phyloP scores from a whole-genome alignment of 805 yeast genomes.

The Priceomyces carsonii region DNA sequence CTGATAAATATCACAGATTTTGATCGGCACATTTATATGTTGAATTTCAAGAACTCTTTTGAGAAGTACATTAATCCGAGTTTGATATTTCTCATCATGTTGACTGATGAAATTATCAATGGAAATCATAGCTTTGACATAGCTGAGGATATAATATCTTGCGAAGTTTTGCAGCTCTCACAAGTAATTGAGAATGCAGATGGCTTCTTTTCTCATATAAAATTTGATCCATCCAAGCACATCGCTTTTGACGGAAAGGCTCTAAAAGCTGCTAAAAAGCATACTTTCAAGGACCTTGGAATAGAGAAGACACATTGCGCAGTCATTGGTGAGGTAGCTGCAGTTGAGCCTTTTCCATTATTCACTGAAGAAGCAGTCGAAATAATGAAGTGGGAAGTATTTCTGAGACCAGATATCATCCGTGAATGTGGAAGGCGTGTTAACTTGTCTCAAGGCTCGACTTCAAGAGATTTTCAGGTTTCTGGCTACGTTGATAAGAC shows the following conservation, averaged over 20 bases:
- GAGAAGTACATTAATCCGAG: no score
- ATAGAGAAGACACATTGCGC: conserved; percentile 30
- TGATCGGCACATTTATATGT: no score
- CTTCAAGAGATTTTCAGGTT: conserved; percentile 26
- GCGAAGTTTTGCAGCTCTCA: neutral
- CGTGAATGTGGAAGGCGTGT: conserved; percentile 22
- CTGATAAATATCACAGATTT: no score
- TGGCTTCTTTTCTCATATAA: conserved; percentile 9
- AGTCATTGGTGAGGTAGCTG: conserved; percentile 33
- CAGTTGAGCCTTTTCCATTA: conserved; percentile 25
- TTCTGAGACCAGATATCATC: conserved; percentile 15
- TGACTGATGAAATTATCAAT: neutral
- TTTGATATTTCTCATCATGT: no score
- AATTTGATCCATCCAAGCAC: conserved; percentile 14
- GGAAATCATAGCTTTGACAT: conserved; percentile 1
- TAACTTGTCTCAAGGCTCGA: conserved; percentile 17
- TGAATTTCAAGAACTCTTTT: no score
- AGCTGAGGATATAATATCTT: neutral
- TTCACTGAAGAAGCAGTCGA: conserved; percentile 28
- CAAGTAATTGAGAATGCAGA: conserved; percentile 5
- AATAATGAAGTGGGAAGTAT: conserved; percentile 25
- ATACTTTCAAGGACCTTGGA: conserved; percentile 37
- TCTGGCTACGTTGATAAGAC: conserved; percentile 24
- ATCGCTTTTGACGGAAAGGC: conserved; percentile 1
- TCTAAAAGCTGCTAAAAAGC: conserved; percentile 31